phyloP scores from a whole-genome alignment of 768 basidiomycete genomes.

The Rhodotorula graminis region DNA sequence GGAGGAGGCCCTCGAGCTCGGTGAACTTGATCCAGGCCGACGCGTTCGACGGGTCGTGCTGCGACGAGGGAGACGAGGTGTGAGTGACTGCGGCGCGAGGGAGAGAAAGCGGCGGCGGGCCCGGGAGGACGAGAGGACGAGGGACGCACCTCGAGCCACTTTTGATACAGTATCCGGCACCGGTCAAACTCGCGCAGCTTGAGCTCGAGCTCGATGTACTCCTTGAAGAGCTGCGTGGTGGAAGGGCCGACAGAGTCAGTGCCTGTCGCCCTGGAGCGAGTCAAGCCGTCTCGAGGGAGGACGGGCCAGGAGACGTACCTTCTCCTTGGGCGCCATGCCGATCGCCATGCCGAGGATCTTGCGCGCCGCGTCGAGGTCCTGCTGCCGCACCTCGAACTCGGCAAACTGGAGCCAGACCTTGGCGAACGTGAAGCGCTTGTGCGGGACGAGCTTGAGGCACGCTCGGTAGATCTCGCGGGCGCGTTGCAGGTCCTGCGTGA shows the following conservation, averaged over 20 bases:
- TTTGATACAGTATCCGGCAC: slow-evolving; percentile 84
- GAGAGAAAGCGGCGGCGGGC: not conserved
- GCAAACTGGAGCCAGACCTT: slow-evolving; percentile 93
- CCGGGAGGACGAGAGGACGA: not conserved
- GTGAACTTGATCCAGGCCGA: slow-evolving; percentile 95
- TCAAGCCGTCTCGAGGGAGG: not conserved
- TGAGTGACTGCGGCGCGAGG: slow-evolving; percentile 7
- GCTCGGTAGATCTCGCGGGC: slow-evolving; percentile 89
- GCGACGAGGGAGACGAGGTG: slow-evolving; percentile 39
- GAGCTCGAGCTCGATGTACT: slow-evolving; percentile 89
- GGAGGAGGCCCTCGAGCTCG: slow-evolving; percentile 78
- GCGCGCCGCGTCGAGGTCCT: slow-evolving; percentile 76
- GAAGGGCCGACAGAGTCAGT: too few species aligned
- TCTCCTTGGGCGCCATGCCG: slow-evolving; percentile 94
- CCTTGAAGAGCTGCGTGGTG: slow-evolving; percentile 67
- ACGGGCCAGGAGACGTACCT: slow-evolving; percentile 39
- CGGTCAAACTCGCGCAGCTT: slow-evolving; percentile 95
- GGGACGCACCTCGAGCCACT: slow-evolving; percentile 76
- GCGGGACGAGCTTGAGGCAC: slow-evolving; percentile 79
- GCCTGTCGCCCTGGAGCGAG: not conserved
- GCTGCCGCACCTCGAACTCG: slow-evolving; percentile 78
- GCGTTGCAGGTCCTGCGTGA: slow-evolving; percentile 67
- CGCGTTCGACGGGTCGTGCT: slow-evolving; percentile 84
- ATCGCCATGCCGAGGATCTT: slow-evolving; percentile 85
- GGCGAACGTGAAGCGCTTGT: slow-evolving; percentile 95